Evolutionary conservation across 805 yeast genomes (phyloP), one percentile per base, ranked within the genome.

Genomic region (Cyberlindnera lachancei): DNA sequence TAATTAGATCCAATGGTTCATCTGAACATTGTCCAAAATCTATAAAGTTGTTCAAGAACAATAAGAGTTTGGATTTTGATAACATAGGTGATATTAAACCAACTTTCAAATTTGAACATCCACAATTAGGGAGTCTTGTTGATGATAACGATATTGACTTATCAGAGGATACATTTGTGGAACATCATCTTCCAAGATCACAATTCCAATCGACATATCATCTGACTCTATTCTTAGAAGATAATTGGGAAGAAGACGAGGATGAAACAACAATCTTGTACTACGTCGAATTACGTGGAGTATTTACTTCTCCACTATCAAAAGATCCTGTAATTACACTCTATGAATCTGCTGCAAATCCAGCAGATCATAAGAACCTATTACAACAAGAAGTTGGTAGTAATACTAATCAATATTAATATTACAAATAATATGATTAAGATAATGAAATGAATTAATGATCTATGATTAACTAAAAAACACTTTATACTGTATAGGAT

Each of bases 301-400:
- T 75, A 41, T 68, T 56, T 37, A 45, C 50, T 12, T 63, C 71
- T 6, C 72, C 67, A 23, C 52, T 81, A 30, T 53, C 62, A 20
- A 69, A 68, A 40, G 84, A 81, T 25, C 95, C 95, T 0, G 73
- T 85, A 13, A 66, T 81, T 12, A 67, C 95, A 0, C 50, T 83
- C 15, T 90, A 88, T 55, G 97, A 90, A 57, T 73, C 87, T 34
- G 94, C 95, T 0, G 92, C 96, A 3, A 88, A 88, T 53, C 96
- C 96, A 0, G 74, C 79, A 2, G 96, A 88, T 52, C 96, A 90
- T 55, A 75, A 68, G 43, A 66, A 57, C 27, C 12, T 46, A 18
- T 13, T 49, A 7, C 34, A 37, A 3, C 40, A 45, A 16, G 48
- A 45, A 21, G 35, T 33, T 15, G 40, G 44, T 3, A 41, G 42